A percentile compares a stretch with the other conserved stretches of the same genome.
Conservation (phyloP, 139 green algal species). For the Chlamydomonas sp. region DNA sequence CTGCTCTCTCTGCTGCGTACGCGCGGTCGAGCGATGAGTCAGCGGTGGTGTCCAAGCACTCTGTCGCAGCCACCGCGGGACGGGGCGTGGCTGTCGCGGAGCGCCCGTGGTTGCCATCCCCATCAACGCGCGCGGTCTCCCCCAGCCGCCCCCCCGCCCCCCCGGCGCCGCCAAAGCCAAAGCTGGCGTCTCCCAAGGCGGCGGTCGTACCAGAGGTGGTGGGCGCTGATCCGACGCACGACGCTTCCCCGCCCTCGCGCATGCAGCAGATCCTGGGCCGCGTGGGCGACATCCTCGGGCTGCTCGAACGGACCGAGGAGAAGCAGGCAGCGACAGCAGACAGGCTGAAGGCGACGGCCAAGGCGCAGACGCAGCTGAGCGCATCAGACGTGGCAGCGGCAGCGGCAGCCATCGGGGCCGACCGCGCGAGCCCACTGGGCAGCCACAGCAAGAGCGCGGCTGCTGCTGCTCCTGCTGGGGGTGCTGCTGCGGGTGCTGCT, state of each 20-base stretch:
- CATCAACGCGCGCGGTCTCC: no score
- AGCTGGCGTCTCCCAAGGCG: not conserved
- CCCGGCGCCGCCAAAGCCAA: no score
- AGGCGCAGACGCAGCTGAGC: not conserved
- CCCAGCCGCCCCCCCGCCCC: no score
- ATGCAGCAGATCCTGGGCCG: constrained; percentile 2
- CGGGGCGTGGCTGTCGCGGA: not conserved
- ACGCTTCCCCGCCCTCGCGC: not conserved
- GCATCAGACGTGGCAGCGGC: not conserved
- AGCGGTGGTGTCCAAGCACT: not conserved
- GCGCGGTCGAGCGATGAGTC: not conserved
- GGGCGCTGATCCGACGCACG: not conserved
- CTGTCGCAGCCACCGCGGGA: not conserved
- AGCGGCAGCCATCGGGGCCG: not conserved
- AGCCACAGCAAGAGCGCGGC: not conserved
- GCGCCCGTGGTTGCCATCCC: no score
- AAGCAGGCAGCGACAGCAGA: not conserved
- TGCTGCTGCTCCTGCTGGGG: not conserved
- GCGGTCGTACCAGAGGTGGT: not conserved
- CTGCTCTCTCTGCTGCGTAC: not conserved
- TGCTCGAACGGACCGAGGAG: constrained; percentile 1
- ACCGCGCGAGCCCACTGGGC: not conserved
- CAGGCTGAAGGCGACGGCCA: not conserved
- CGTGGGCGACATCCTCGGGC: not conserved
- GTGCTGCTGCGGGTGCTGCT: not conserved